phyloP scores from a whole-genome alignment of 805 yeast genomes.

The Candida hungchunana region DNA sequence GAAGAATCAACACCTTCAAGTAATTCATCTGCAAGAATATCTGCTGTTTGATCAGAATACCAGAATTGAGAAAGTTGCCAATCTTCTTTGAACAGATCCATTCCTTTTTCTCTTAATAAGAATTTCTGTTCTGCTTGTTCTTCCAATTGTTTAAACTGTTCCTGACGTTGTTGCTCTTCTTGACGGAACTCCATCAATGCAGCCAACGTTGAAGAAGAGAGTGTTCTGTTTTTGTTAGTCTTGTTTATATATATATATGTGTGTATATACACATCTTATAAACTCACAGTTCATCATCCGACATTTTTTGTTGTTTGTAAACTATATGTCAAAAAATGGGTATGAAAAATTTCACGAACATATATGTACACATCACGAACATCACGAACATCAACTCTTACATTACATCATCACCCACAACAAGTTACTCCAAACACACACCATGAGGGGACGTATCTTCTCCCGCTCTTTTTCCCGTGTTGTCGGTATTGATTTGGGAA shows the following conservation, averaged over 20 bases:
- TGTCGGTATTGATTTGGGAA: constrained; percentile 80
- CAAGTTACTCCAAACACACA: too few species aligned
- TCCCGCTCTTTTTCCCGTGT: constrained; percentile 30
- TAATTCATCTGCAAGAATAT: constrained; percentile 60
- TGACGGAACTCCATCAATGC: constrained; percentile 54
- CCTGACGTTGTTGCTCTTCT: constrained; percentile 53
- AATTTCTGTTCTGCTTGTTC: constrained; percentile 49
- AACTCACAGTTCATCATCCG: too few species aligned
- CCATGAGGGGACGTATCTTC: too few species aligned
- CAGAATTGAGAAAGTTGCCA: constrained; percentile 96
- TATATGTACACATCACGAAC: too few species aligned
- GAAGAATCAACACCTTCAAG: constrained; percentile 70
- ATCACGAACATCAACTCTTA: too few species aligned
- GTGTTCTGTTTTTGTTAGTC: too few species aligned
- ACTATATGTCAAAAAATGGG: too few species aligned
- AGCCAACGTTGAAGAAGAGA: constrained; percentile 48
- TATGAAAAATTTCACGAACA: too few species aligned
- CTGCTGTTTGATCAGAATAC: constrained; percentile 71
- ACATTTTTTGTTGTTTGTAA: too few species aligned
- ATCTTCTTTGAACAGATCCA: constrained; percentile 80
- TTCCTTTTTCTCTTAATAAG: constrained; percentile 39
- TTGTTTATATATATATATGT: too few species aligned
- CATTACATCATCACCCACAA: too few species aligned
- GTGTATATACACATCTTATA: too few species aligned
- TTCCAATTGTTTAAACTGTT: constrained; percentile 67